Base-by-base conservation (phyloP, 768 basidiomycete genomes). In the Russula emetica region DNA sequence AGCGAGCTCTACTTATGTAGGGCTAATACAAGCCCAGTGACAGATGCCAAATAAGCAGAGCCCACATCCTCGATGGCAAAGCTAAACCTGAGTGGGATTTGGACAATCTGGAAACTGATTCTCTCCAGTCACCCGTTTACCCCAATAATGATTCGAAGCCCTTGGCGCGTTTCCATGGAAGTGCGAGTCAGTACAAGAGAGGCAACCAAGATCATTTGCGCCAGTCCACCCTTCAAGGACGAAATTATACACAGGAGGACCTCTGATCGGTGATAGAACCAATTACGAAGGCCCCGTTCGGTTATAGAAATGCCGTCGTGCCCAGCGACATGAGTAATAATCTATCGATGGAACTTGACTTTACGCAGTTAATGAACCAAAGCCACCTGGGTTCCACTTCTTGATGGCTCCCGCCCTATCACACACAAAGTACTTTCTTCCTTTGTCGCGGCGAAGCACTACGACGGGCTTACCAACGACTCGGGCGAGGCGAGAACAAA, bases 171-270 rank as follows among this genome's bases (percentile, higher is more conserved):
- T 47, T 47, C 45, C 45, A 47, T 47, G 30, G 10, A 6, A 50
- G 53, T 55, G 6, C 52, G 14, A 36, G 36, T 3, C 34, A 32
- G 26, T 32, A 49, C 58, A 40, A 24, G 57, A 47, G 45, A 59
- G 42, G 62, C 26, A 54, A 63, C 63, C 58, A 60, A 49, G 45
- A 49, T 55, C 47, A 60, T 49, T 49, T 60, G 63, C 58, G 38
- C 63, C 53, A 49, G 36, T 34, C 22, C 16, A 42, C 16, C 34
- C 45, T 6, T 54, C 45, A 38, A 55, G 26, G n/a, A 42, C 6
- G 18, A 63, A 45, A 60, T 49, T 34, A 53, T 30, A 38, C 45
- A 59, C 20, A 32, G 22, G 36, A 16, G 13, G 34, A 24, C 52
- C 36, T 24, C 44, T 36, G 28, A 44, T 64, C 34, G 45, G 52